These are phyloP conservation scores for Thymus mandschuricus DNA, from an alignment of 257 asterid species.

Conservation along the genomic window DNA sequence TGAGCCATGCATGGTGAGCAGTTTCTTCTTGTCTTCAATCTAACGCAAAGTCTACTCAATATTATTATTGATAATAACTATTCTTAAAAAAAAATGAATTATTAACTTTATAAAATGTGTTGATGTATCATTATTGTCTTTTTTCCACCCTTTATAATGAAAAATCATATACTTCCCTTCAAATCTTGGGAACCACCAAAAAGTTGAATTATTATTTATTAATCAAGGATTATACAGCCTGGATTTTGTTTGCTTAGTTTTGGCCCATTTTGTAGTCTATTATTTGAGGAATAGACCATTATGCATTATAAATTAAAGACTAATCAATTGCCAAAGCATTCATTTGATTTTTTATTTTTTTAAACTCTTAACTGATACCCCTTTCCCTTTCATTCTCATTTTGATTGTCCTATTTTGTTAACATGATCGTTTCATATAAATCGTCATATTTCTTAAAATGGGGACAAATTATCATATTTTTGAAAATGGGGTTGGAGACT, in stretches of 20 bases:
- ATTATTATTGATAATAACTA: not conserved
- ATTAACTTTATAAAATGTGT: not conserved
- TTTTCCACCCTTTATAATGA: conserved; percentile 21
- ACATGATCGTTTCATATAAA: too few species aligned
- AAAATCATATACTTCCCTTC: conserved; percentile 26
- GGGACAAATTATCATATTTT: too few species aligned
- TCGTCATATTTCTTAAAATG: too few species aligned
- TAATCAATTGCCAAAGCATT: not conserved
- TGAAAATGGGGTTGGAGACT: too few species aligned
- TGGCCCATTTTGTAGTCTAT: not conserved
- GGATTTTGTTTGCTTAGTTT: conserved; percentile 26
- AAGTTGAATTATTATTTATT: conserved; percentile 38
- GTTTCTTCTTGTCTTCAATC: conserved; percentile 36
- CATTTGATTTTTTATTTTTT: not conserved
- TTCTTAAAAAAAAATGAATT: not conserved
- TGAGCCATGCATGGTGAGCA: conserved; percentile 35
- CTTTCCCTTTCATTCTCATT: too few species aligned
- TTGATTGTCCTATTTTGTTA: too few species aligned
- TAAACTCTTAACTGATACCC: too few species aligned
- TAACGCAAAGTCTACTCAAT: conserved; percentile 31
- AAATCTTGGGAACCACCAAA: conserved; percentile 42
- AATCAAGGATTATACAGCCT: conserved; percentile 30
- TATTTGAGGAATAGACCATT: too few species aligned
- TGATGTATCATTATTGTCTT: conserved; percentile 10
- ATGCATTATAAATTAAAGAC: not conserved